phyloP scores from a whole-genome alignment of 2,329 filamentous ascomycete species.

The Aschersonia sp. region DNA sequence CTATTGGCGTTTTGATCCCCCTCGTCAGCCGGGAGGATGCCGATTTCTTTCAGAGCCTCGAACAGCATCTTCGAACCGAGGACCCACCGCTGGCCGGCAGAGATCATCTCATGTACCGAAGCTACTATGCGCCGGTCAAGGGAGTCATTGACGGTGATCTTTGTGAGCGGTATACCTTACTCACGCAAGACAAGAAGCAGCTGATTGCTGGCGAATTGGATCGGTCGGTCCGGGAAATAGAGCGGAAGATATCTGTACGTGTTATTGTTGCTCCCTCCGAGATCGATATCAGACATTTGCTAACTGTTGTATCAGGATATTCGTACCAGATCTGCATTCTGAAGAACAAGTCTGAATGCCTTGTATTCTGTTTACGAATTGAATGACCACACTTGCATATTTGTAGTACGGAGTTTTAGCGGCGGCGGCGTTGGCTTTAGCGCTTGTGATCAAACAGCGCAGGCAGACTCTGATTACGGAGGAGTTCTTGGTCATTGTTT shows the following conservation, averaged over 20 bases:
- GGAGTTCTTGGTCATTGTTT: slow-evolving; percentile 9
- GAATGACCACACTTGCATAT: slow-evolving; percentile 6
- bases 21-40: slow-evolving; percentile 86
- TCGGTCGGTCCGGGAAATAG: slow-evolving; percentile 80
- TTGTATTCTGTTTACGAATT: not conserved
- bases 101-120: slow-evolving; percentile 89
- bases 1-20: slow-evolving; percentile 82
- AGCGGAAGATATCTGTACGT: slow-evolving; percentile 74
- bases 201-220: slow-evolving; percentile 91
- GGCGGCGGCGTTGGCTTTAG: slow-evolving; percentile 14
- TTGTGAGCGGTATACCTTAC: slow-evolving; percentile 76
- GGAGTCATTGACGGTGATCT: slow-evolving; percentile 94
- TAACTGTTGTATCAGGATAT: slow-evolving; percentile 30
- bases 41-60: slow-evolving; percentile 92
- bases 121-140: slow-evolving; percentile 94
- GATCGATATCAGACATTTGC: slow-evolving; percentile 1
- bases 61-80: slow-evolving; percentile 73
- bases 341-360: slow-evolving; percentile 3
- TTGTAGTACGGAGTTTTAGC: not conserved
- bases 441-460: slow-evolving; percentile 11
- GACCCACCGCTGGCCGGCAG: slow-evolving; percentile 80
- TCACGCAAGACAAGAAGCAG: slow-evolving; percentile 80
- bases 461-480: slow-evolving; percentile 11
- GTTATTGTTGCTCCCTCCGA: not conserved
- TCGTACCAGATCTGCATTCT: slow-evolving; percentile 44